phyloP scores from a whole-genome alignment of 2,329 filamentous ascomycete genomes.

The Nemania sp. region DNA sequence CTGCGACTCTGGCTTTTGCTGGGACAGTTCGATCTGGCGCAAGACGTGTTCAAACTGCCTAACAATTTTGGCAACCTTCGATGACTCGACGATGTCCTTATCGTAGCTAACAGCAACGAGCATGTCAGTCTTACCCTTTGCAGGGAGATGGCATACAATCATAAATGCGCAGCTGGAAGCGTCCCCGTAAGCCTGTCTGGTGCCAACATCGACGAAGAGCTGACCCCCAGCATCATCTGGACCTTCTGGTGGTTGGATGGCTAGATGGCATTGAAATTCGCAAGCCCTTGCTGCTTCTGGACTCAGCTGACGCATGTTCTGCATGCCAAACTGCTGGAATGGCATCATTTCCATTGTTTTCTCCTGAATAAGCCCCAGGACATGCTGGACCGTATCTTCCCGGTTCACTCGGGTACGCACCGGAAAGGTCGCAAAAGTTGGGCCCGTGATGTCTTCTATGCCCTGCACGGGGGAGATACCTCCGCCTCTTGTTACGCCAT shows the following conservation, averaged over 20 bases:
- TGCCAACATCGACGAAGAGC: not conserved
- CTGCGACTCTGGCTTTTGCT: not conserved
- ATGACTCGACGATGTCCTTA: conserved; percentile 1
- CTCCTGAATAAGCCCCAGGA: conserved; percentile 4
- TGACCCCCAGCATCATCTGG: not conserved
- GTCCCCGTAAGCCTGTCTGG: not conserved
- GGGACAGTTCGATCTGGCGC: conserved; percentile 2
- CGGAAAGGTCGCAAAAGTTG: conserved; percentile 17
- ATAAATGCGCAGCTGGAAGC: conserved; percentile 5
- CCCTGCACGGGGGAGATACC: not conserved
- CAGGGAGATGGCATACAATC: conserved; percentile 10
- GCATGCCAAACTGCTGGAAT: conserved; percentile 16
- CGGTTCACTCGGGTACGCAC: not conserved
- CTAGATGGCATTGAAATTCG: conserved; percentile 16
- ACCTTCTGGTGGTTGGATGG: conserved; percentile 1
- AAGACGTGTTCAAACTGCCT: conserved; percentile 14
- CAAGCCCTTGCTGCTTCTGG: conserved; percentile 9
- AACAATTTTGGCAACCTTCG: not conserved
- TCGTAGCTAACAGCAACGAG: conserved; percentile 10
- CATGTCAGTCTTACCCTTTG: conserved; percentile 2
- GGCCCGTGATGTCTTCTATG: conserved; percentile 10
- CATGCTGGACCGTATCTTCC: not conserved
- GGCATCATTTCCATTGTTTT: conserved; percentile 4
- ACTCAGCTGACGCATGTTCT: conserved; percentile 14
- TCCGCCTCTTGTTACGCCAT: conserved; percentile 11